Conservation (phyloP, 2,329 filamentous ascomycete genomes). For the Teratosphaeria gauchensis region DNA sequence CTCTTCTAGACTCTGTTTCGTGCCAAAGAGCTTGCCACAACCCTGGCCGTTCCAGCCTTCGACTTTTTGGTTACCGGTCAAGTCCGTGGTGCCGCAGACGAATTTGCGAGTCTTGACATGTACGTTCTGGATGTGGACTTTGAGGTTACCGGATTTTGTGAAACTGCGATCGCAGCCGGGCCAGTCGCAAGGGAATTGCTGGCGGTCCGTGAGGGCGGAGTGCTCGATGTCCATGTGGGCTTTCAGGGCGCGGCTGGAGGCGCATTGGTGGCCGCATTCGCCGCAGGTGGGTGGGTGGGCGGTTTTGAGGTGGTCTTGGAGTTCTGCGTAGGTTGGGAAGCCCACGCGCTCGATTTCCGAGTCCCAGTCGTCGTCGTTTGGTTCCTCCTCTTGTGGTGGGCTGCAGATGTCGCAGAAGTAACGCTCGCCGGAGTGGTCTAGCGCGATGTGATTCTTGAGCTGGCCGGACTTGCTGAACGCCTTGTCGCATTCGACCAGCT, state of each 20-base stretch:
- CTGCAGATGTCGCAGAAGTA: conserved; percentile 72
- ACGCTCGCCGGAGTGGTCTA: conserved; percentile 58
- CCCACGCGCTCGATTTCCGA: conserved; percentile 9
- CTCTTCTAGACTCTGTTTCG: conserved; percentile 70
- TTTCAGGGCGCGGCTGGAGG: conserved; percentile 57
- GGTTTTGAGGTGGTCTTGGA: conserved; percentile 63
- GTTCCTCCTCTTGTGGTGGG: background rate
- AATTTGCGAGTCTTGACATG: conserved; percentile 67
- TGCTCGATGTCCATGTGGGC: conserved; percentile 73
- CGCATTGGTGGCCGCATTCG: conserved; percentile 62
- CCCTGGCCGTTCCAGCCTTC: conserved; percentile 52
- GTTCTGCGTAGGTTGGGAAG: conserved; percentile 62
- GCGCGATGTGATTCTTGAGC: conserved; percentile 60
- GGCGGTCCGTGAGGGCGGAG: conserved; percentile 11
- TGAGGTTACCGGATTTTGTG: conserved; percentile 74
- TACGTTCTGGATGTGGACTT: conserved; percentile 64
- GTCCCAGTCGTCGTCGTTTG: background rate
- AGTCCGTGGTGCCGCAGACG: conserved; percentile 63
- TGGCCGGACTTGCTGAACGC: conserved; percentile 66
- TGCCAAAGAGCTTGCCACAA: conserved; percentile 66
- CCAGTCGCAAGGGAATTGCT: conserved; percentile 55
- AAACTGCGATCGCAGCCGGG: conserved; percentile 65
- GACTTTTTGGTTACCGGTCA: conserved; percentile 46
- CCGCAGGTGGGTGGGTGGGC: conserved; percentile 64
- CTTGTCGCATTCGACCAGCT: conserved; percentile 44